Evolutionary conservation across 805 yeast genomes (phyloP), one percentile per base, ranked within the genome.

Genomic region (Hanseniaspora occidentalis): DNA sequence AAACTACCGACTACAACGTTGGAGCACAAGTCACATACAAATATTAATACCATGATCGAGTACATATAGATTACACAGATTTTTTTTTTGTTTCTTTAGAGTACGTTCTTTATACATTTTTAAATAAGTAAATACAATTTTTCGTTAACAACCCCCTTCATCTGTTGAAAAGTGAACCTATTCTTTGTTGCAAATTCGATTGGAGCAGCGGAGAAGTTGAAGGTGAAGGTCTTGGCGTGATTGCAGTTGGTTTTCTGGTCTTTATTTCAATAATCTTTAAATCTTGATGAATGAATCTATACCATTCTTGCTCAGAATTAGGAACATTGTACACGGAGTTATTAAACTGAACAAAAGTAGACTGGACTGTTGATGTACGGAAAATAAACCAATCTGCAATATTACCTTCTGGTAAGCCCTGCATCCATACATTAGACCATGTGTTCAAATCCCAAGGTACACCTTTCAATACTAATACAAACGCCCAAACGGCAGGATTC

Each of bases 1-100:
- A 69, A 21, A 85, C 95, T 0, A 68, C 66, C 38, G 65, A 71
- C 21, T 94, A 84, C 56, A 69, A 71, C 39, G 77, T 86, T 11
- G 84, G 81, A 10, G 77, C 94, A 0, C 59, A 71, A 37, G 96
- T 86, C 2, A 64, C 67, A 40, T 67, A 67, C 43, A 65, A 53
- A 39, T 43, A 53, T 36, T 24, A 11, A 26, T 37, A 29, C 25
- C 21, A 38, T 16, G n/a, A n/a, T n/a, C n/a, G n/a, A n/a, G n/a
- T n/a, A n/a, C n/a, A n/a, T n/a, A n/a, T n/a, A n/a, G n/a, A n/a
- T n/a, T n/a, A n/a, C n/a, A n/a, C n/a, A n/a, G n/a, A n/a, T n/a
- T n/a, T n/a, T n/a, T n/a, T n/a, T n/a, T n/a, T n/a, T n/a, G n/a
- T n/a, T n/a, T n/a, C n/a, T n/a, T n/a, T n/a, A n/a, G n/a, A n/a